Conservation (phyloP, 352 stramenopile species). For the Phytophthora citricola region DNA sequence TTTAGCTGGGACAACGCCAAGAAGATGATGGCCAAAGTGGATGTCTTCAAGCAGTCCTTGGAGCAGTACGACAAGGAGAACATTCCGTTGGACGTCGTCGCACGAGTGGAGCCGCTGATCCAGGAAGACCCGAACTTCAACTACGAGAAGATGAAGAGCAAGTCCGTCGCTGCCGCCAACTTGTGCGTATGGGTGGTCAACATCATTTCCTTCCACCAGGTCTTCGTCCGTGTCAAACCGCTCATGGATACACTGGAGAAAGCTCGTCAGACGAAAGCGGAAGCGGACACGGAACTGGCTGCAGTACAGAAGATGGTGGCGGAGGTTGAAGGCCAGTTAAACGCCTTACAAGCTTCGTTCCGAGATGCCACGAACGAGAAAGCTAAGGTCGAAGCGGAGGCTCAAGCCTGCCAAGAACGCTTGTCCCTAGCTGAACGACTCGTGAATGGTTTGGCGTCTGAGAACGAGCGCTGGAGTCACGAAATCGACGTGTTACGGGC, state of each 20-base stretch:
- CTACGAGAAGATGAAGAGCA: constrained; percentile 95
- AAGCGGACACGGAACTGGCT: constrained; percentile 84
- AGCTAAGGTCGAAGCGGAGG: constrained; percentile 89
- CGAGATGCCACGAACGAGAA: constrained; percentile 92
- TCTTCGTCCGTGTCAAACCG: constrained; percentile 94
- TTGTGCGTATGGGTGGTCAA: constrained; percentile 95
- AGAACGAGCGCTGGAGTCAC: constrained; percentile 90
- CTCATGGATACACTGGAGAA: constrained; percentile 94
- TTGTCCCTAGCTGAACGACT: constrained; percentile 89
- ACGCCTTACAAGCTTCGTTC: constrained; percentile 80
- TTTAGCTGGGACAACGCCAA: constrained; percentile 96
- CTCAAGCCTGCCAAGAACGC: constrained; percentile 84
- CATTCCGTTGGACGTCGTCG: constrained; percentile 89
- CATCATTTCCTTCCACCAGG: constrained; percentile 92
- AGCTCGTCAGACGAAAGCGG: constrained; percentile 71
- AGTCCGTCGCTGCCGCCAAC: constrained; percentile 91
- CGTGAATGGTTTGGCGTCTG: constrained; percentile 87
- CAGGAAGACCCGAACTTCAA: constrained; percentile 92
- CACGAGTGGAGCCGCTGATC: constrained; percentile 83
- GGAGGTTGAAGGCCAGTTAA: constrained; percentile 85
- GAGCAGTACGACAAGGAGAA: constrained; percentile 93
- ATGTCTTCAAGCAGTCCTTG: constrained; percentile 92
- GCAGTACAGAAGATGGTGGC: constrained; percentile 83
- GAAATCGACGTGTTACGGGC: constrained; percentile 87
- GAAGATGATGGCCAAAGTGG: constrained; percentile 96